Evolutionary conservation across 2,329 filamentous ascomycete genomes (phyloP).

Genomic region (Paracoccidioides brasiliensis): DNA sequence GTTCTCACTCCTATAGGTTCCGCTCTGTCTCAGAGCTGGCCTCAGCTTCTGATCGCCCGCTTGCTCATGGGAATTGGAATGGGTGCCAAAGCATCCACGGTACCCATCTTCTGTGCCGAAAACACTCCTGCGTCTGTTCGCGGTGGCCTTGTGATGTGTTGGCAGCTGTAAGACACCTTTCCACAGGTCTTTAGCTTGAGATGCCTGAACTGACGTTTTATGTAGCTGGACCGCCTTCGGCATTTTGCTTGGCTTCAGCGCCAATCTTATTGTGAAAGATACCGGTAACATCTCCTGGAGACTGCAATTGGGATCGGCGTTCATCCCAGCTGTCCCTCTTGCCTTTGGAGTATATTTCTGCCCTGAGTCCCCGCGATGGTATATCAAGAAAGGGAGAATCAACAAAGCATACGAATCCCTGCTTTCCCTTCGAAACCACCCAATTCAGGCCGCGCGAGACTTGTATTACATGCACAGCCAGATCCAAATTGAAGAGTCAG

Average conservation of each 20-base stretch:
- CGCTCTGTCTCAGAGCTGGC: constrained; percentile 47
- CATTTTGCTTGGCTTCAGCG: constrained; percentile 53
- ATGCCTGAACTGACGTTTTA: constrained; percentile 1
- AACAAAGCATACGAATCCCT: constrained; percentile 48
- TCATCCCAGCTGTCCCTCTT: constrained; percentile 51
- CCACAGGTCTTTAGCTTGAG: constrained; percentile 10
- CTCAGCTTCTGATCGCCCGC: constrained; percentile 43
- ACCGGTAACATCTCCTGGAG: constrained; percentile 49
- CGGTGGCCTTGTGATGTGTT: constrained; percentile 44
- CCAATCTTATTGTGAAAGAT: constrained; percentile 51
- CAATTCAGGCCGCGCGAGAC: constrained; percentile 49
- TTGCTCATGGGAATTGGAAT: constrained; percentile 49
- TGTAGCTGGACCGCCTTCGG: constrained; percentile 43
- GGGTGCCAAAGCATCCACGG: constrained; percentile 47
- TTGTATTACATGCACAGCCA: constrained; percentile 48
- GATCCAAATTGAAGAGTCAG: constrained; percentile 34
- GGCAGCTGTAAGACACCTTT: constrained; percentile 31
- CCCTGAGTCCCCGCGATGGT: constrained; percentile 54
- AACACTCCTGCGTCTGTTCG: constrained; percentile 43
- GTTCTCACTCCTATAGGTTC: constrained; percentile 57
- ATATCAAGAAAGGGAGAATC: constrained; percentile 53
- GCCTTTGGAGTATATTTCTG: constrained; percentile 46
- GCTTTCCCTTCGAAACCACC: constrained; percentile 42
- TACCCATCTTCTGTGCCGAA: constrained; percentile 43
- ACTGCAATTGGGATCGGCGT: constrained; percentile 50